Conservation (phyloP, 306 rosid species). For the Datisca glomerata region DNA sequence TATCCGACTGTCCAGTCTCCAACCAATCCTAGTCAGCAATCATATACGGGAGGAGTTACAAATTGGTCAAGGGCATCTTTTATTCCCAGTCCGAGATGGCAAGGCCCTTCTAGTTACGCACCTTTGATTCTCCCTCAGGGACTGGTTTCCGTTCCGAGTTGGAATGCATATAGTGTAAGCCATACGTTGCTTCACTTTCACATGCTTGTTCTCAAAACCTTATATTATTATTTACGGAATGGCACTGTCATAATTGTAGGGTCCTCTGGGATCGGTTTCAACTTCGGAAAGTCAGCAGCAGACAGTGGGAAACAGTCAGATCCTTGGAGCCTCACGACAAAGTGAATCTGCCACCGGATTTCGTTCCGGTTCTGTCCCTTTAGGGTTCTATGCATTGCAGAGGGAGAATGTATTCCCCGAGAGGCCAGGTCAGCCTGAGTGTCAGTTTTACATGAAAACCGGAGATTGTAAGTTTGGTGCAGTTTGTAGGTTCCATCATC, state of each 20-base stretch:
- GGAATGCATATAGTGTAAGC: slow-evolving; percentile 84
- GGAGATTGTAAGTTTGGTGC: slow-evolving; percentile 98
- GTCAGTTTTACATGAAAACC: slow-evolving; percentile 95
- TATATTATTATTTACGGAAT: slow-evolving; percentile 11
- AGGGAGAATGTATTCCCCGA: slow-evolving; percentile 96
- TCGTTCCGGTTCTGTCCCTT: slow-evolving; percentile 56
- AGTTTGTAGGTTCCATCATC: slow-evolving; percentile 95
- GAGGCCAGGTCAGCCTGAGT: slow-evolving; percentile 95
- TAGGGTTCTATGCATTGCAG: slow-evolving; percentile 68
- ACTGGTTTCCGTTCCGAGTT: slow-evolving; percentile 86
- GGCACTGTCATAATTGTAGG: slow-evolving; percentile 43
- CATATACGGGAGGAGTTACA: slow-evolving; percentile 68
- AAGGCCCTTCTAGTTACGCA: slow-evolving; percentile 86
- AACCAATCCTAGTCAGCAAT: slow-evolving; percentile 85
- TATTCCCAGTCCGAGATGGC: slow-evolving; percentile 96
- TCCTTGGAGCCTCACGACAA: slow-evolving; percentile 56
- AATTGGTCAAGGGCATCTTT: slow-evolving; percentile 92
- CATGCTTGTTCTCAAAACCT: slow-evolving; percentile 10
- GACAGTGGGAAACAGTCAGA: slow-evolving; percentile 48
- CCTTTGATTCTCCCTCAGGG: slow-evolving; percentile 86
- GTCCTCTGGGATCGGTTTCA: slow-evolving; percentile 76
- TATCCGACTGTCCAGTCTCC: slow-evolving; percentile 86
- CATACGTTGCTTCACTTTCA: slow-evolving; percentile 14
- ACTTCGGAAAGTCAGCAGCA: slow-evolving; percentile 69
- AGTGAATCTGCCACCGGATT: slow-evolving; percentile 47